These are phyloP conservation scores for Cercophora scortea DNA, from an alignment of 495 filamentous ascomycete genomes.

Conservation along the genomic window DNA sequence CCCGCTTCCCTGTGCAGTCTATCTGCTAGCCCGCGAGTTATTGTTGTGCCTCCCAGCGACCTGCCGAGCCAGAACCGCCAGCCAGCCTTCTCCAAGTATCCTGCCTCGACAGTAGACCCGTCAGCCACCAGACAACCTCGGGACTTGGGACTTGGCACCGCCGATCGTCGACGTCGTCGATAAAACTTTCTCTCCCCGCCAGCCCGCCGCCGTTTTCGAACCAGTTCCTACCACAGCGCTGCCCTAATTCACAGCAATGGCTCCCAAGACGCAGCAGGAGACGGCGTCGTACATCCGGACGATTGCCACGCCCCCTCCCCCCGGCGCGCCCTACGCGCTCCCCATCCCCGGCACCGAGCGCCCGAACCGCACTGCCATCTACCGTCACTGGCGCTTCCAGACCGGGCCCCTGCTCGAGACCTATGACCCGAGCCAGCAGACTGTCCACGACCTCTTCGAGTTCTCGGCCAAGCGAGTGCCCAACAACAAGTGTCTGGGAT, in stretches of 20 bases:
- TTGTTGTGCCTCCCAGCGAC: no score
- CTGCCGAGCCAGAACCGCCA: no score
- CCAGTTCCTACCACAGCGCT: no score
- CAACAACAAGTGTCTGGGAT: slow-evolving; percentile 68
- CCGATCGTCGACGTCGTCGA: no score
- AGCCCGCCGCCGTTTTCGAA: background rate
- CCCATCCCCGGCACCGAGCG: slow-evolving; percentile 65
- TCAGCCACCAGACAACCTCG: no score
- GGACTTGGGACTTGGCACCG: no score
- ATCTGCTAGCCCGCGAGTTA: no score
- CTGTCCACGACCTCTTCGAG: slow-evolving; percentile 79
- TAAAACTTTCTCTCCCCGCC: no score
- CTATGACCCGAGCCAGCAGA: slow-evolving; percentile 63
- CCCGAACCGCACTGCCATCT: slow-evolving; percentile 65
- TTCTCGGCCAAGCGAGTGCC: slow-evolving; percentile 45
- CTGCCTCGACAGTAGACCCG: no score
- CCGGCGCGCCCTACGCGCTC: slow-evolving; percentile 55
- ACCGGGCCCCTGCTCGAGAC: slow-evolving; percentile 65
- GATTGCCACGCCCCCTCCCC: slow-evolving; percentile 45
- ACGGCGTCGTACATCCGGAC: slow-evolving; percentile 31
- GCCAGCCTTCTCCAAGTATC: no score
- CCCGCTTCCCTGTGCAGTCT: no score
- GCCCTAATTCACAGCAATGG: slow-evolving; percentile 15
- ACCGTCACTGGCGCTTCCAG: slow-evolving; percentile 72
- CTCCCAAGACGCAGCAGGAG: slow-evolving; percentile 21